Conservation (phyloP, 495 filamentous ascomycete species). For the Podospora pseudocomata region DNA sequence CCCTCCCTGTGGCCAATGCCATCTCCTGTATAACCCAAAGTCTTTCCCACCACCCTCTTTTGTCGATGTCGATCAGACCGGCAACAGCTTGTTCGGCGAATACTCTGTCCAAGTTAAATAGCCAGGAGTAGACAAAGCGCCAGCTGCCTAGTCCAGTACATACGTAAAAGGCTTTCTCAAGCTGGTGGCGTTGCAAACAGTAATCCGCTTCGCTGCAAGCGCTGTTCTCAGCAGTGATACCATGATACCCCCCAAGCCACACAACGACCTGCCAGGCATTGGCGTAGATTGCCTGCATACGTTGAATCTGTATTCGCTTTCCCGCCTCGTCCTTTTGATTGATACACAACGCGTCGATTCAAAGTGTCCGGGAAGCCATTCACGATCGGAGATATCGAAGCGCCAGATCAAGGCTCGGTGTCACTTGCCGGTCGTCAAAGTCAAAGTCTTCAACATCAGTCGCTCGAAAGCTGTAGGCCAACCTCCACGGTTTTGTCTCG, state of each 20-base stretch:
- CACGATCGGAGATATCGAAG: not conserved
- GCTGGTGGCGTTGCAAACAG: not conserved
- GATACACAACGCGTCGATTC: slow-evolving; percentile 4
- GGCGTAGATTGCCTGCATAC: not conserved
- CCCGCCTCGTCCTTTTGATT: not conserved
- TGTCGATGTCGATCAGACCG: not conserved
- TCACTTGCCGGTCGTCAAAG: not conserved
- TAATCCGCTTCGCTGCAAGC: not conserved
- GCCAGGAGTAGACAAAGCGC: not conserved
- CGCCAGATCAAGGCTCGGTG: not conserved
- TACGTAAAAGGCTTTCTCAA: not conserved
- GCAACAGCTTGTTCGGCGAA: not conserved
- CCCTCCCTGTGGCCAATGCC: not conserved
- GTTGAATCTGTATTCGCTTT: not conserved
- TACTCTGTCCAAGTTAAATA: not conserved
- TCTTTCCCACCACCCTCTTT: slow-evolving; percentile 7
- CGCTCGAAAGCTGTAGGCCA: not conserved
- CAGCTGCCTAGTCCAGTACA: not conserved
- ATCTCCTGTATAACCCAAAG: slow-evolving; percentile 10
- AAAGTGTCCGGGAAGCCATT: not conserved
- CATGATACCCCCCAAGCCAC: not conserved
- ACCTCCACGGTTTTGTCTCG: not conserved
- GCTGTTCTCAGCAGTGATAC: not conserved
- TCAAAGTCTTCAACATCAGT: not conserved
- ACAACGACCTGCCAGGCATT: not conserved